phyloP scores from a whole-genome alignment of 306 rosid species.

The Gleditsia sinensis region DNA sequence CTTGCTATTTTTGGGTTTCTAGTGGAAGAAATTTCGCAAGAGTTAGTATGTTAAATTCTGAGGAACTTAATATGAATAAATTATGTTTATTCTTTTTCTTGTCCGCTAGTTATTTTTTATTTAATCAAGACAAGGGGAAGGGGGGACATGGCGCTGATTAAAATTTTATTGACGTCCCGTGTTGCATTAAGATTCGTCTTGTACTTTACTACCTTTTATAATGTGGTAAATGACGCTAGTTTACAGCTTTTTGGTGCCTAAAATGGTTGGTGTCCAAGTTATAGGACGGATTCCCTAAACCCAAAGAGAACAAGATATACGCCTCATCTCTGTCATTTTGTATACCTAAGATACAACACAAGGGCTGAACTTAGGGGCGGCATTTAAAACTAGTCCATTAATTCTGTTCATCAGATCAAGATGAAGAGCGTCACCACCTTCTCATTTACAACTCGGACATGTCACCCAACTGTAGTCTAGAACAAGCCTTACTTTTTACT shows the following conservation, averaged over 20 bases:
- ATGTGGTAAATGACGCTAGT: neutral
- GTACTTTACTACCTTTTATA: neutral
- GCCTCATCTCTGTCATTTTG: neutral
- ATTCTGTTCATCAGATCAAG: too few species aligned
- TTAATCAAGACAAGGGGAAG: neutral
- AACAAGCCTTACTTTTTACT: too few species aligned
- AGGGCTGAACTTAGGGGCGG: too few species aligned
- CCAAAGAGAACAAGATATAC: neutral
- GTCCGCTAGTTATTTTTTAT: neutral
- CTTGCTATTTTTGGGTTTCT: conserved; percentile 60
- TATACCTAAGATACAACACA: too few species aligned
- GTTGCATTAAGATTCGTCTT: too few species aligned
- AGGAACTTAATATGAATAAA: conserved; percentile 31
- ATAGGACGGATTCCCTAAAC: too few species aligned
- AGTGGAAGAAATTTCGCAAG: conserved; percentile 70
- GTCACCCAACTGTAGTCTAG: too few species aligned
- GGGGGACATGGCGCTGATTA: neutral
- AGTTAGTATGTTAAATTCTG: conserved; percentile 50
- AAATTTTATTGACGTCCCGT: neutral
- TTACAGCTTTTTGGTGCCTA: too few species aligned
- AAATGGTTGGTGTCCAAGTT: too few species aligned
- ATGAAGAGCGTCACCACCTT: too few species aligned
- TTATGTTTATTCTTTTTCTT: conserved; percentile 41
- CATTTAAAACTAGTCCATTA: too few species aligned
- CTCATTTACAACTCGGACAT: too few species aligned